Percentiles rank a stretch among this genome's conserved stretches.
phyloP scores from a whole-genome alignment of 306 rosid genomes.

The Cotoneaster glaucophyllus region DNA sequence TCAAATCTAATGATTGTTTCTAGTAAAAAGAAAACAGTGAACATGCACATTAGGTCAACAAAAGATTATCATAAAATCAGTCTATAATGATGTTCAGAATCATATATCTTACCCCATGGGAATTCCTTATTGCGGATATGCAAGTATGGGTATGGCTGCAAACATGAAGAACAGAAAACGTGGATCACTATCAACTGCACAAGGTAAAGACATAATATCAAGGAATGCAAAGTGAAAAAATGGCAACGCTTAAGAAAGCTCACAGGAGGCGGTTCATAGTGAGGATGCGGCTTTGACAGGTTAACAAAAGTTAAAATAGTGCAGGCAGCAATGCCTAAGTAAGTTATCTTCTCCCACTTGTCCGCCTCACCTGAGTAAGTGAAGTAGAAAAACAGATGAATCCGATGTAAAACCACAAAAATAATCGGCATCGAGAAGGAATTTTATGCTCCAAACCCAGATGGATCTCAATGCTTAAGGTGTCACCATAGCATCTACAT shows the following conservation, averaged over 20 bases:
- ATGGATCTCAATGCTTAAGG: neutral
- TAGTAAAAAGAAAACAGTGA: neutral
- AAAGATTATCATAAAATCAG: neutral
- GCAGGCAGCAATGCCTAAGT: conserved; percentile 69
- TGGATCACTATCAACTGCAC: neutral
- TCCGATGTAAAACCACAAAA: neutral
- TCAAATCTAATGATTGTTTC: neutral
- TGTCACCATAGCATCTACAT: neutral
- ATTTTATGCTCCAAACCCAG: neutral
- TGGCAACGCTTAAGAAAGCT: conserved; percentile 28
- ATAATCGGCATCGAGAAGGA: neutral
- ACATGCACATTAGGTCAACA: neutral
- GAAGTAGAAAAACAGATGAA: neutral
- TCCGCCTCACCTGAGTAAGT: conserved; percentile 57
- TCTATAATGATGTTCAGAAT: neutral
- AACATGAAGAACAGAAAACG: neutral
- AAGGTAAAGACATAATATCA: neutral
- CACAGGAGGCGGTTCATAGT: conserved; percentile 70
- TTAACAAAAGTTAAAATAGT: conserved; percentile 39
- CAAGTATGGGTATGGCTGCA: conserved; percentile 50
- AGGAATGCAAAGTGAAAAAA: neutral
- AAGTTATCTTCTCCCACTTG: conserved; percentile 97
- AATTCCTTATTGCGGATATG: conserved; percentile 98
- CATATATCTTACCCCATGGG: conserved; percentile 96
- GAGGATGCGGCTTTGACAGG: conserved; percentile 83